Base-by-base conservation (phyloP, 495 filamentous ascomycete genomes). In the Elasticomyces elasticus region DNA sequence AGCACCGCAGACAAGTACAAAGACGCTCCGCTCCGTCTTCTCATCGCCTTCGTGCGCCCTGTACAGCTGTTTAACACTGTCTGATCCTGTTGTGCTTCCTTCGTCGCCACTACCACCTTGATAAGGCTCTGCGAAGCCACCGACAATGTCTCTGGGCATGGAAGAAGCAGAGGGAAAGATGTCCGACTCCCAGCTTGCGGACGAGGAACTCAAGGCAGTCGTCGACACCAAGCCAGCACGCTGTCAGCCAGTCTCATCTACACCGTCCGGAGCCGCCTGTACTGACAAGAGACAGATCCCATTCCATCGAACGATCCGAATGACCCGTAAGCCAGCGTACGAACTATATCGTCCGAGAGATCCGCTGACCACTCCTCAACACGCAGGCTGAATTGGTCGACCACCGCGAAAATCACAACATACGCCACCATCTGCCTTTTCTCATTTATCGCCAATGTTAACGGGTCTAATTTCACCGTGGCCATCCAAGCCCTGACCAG, bases 401-500 rank as follows among this genome's bases (percentile, higher is more conserved):
- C 20, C 1, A 17, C 52, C 2, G 44, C 53, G 2, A 60, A 60
- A 41, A 45, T 55, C 46, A 50, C 44, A 19, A 60, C 56, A 42
- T 60, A 60, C 28, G 43, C 25, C 17, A 55, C 53, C 23, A 51
- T 54, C 30, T 60, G 56, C 41, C 47, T 60, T 40, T 60, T 60
- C 56, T 55, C 56, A 6, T 55, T 60, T 45, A 54, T 60, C 31
- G 56, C 56, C 52, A 55, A 55, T 25, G 53, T 60, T 44, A 55
- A 55, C 28, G 53, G 43, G 5, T 60, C 56, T n/a, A 55, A 54
- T 31, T 60, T 60, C 46, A 60, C 56, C 37, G 56, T 60, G 1
- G 56, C 56, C 19, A 56, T 60, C 24, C 19, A 50, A 2, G 52
- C 56, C 11, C 46, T 60, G 2, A 35, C 7, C 9, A 50, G 44